Evolutionary conservation across 1,139 yeast species (phyloP), one percentile per base, ranked within the genome.

Genomic region (Suhomyces yuchorum): DNA sequence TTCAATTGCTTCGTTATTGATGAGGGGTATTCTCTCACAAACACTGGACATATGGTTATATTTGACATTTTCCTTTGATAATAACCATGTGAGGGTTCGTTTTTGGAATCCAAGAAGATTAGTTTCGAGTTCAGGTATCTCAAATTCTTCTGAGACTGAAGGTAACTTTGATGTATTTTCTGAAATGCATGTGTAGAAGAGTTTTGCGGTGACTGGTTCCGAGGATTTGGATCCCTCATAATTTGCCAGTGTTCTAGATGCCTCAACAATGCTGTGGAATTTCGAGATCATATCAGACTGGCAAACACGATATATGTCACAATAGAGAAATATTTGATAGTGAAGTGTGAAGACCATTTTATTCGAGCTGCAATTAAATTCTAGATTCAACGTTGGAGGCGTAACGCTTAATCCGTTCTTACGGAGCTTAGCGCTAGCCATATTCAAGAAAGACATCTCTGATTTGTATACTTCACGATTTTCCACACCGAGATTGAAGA

Each of bases 61-160:
- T 6, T 50, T 46, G n/a, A 75, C 77, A 28, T 84, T 80, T 59
- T 88, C 96, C 51, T 74, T 75, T 0, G 67, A 54, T 6, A 88
- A 62, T 54, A 85, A 68, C 96, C 96, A 88, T 22, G 72, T 63
- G 0, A 88, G 78, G 0, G 93, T 77, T 44, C 78, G 80, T 5
- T 75, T 68, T 59, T 88, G 96, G 53, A 84, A 88, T 6, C 72
- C 71, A 19, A 85, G 62, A 11, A 84, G 65, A 5, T 68, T 66
- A 0, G 85, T 74, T 23, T 71, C 75, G 15, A 84, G 63, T 37
- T 76, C 82, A 0, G 82, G 78, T n/a, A 77, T 59, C 26, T 71
- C 73, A 48, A 69, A 63, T 2, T 57, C 53, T 3, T 53, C 54
- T 1, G 52, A 54, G 2, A 59, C 53, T 0, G 47, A 39, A 0